Conservation (phyloP, 1,284 basidiomycete genomes). For the Ceratobasidium theobromae region DNA sequence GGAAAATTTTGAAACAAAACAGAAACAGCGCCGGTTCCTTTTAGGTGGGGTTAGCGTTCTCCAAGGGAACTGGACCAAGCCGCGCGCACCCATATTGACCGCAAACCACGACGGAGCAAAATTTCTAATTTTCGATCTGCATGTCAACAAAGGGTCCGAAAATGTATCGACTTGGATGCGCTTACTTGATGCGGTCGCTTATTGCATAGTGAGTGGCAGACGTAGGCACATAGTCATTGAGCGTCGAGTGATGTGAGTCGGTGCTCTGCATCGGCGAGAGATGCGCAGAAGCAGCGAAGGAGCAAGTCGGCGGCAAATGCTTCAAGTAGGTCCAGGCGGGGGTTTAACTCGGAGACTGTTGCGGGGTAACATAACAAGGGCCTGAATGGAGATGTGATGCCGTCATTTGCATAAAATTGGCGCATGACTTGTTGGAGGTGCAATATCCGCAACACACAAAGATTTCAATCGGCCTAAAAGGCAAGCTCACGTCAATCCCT, state of each 20-base stretch:
- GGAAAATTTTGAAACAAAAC: constrained; percentile 13
- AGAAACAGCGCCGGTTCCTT: constrained; percentile 12
- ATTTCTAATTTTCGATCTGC: not conserved
- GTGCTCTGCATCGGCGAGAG: too few species aligned
- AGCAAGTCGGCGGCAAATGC: too few species aligned
- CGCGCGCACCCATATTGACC: constrained; percentile 12
- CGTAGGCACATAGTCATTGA: too few species aligned
- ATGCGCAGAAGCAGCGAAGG: too few species aligned
- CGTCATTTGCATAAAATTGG: not conserved
- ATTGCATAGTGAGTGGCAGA: too few species aligned
- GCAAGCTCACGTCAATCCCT: too few species aligned
- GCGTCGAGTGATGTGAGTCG: too few species aligned
- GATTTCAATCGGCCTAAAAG: too few species aligned
- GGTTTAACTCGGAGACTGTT: not conserved
- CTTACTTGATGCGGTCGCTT: constrained; percentile 10
- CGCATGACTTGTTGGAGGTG: not conserved
- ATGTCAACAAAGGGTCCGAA: not conserved
- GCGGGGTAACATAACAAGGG: not conserved
- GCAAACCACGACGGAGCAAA: constrained; percentile 23
- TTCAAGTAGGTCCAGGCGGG: too few species aligned
- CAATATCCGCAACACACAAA: not conserved
- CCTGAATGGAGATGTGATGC: not conserved
- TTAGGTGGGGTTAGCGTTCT: not conserved
- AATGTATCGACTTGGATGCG: not conserved
- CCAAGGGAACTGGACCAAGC: not conserved